Evolutionary conservation across 1,284 basidiomycete species (phyloP), one percentile per base, ranked within the genome.

Genomic region (Puccinia novopanici): DNA sequence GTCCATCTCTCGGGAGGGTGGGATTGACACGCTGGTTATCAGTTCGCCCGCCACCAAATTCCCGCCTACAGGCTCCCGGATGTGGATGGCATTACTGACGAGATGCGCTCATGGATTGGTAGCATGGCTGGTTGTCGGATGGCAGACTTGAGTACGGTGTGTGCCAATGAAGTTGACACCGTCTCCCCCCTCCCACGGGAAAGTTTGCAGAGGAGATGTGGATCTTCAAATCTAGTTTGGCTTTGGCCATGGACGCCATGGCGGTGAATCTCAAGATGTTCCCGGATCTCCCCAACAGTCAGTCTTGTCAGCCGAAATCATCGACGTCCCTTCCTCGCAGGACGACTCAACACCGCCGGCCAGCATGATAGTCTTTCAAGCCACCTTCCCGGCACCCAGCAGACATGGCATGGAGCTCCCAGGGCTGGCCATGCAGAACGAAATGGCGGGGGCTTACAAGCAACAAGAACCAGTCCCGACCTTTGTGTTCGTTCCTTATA

Each of bases 21-120:
- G 85, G 12, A 74, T 87, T 65, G 88, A 88, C 78, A 87, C 87
- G 24, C 84, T 88, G 4, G 87, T 88, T 88, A 88, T 86, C 87
- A 87, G 83, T 88, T 88, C 84, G 88, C 88, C 42, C 86, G 87
- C 34, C 88, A 88, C 82, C 88, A 88, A 84, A 88, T 88, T 81
- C 88, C 88, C 3, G 87, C 88, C 3, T 88, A 88, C 84, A 86
- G 88, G 37, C 85, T 88, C 13, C 88, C 88, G 0, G 87, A 88
- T 79, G 87, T 88, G 30, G 81, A 84, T 37, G 85, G 84, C 22
- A 84, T 88, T 24, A 85, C 86, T 1, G 82, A 85, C 1, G 84
- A 85, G 61, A 87, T 88, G 86, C 84, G 84, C 37, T 84, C 83
- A 0, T 88, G 87, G 84, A 83, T 88, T 10, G 84, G 85, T 45